Conservation (phyloP, 2,329 filamentous ascomycete species). For the Ascochyta viciae-villosae region DNA sequence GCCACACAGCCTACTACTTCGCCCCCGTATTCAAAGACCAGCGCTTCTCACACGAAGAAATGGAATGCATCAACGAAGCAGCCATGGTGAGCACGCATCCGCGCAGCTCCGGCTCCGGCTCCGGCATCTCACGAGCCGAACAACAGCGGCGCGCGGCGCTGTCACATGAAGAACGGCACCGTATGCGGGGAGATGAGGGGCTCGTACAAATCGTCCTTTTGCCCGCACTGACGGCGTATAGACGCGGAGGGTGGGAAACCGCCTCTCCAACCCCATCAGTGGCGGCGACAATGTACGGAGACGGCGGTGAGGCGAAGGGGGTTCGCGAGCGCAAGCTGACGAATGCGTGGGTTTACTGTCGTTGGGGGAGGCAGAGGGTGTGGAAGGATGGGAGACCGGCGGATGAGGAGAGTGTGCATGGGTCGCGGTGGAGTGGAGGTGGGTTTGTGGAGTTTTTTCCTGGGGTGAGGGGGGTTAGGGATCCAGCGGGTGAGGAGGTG, state of each 20-base stretch:
- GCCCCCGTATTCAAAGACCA: constrained; percentile 37
- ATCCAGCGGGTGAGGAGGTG: not conserved
- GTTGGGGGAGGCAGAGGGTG: constrained; percentile 29
- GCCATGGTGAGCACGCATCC: constrained; percentile 21
- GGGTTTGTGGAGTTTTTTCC: constrained; percentile 40
- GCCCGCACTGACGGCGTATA: constrained; percentile 32
- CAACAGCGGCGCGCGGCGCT: not conserved
- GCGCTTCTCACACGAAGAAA: constrained; percentile 15
- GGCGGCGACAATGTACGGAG: not conserved
- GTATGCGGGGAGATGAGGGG: constrained; percentile 18
- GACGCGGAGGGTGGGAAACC: constrained; percentile 38
- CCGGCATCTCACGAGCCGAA: not conserved
- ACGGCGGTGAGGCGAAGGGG: constrained; percentile 6
- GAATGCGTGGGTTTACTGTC: constrained; percentile 36
- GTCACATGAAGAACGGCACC: constrained; percentile 11
- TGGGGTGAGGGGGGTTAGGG: constrained; percentile 26
- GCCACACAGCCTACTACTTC: constrained; percentile 39
- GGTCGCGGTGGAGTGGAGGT: constrained; percentile 23
- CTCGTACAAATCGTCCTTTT: constrained; percentile 34
- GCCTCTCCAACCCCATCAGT: no score
- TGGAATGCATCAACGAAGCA: constrained; percentile 31
- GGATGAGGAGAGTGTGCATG: constrained; percentile 28
- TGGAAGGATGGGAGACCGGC: constrained; percentile 13
- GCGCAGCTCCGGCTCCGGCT: not conserved
- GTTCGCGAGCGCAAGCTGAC: constrained; percentile 24